A percentile compares a stretch with the other conserved stretches of the same genome.
phyloP scores from a whole-genome alignment of 2,329 filamentous ascomycete genomes.

The Cyphellophora europaea region DNA sequence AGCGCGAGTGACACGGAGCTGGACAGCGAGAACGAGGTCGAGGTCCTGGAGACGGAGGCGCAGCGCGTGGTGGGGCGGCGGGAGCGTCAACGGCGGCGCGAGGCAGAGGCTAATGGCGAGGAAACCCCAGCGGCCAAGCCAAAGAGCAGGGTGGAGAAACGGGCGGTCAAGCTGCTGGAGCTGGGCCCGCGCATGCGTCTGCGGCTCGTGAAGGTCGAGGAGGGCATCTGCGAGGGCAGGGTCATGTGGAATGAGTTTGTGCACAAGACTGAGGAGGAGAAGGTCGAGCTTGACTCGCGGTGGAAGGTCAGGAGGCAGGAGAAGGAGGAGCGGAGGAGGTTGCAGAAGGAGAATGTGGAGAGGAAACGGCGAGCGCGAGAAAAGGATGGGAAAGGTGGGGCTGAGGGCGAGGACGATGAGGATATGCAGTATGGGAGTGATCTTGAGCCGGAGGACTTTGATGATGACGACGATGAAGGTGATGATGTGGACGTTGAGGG shows the following conservation, averaged over 20 bases:
- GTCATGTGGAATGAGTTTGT: slow-evolving; percentile 98
- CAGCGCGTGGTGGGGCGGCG: slow-evolving; percentile 45
- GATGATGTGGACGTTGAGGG: slow-evolving; percentile 11
- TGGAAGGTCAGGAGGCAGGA: slow-evolving; percentile 72
- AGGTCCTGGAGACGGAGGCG: slow-evolving; percentile 54
- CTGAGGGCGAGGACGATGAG: slow-evolving; percentile 37
- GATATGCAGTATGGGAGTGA: slow-evolving; percentile 29
- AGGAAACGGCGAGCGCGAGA: slow-evolving; percentile 62
- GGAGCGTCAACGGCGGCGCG: slow-evolving; percentile 35
- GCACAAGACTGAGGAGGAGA: slow-evolving; percentile 69
- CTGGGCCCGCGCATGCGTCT: slow-evolving; percentile 83
- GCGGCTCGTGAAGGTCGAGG: slow-evolving; percentile 89
- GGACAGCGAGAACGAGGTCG: slow-evolving; percentile 92
- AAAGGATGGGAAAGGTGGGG: slow-evolving; percentile 32
- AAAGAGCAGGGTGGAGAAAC: slow-evolving; percentile 60
- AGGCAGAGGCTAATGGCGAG: slow-evolving; percentile 32
- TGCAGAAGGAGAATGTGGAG: slow-evolving; percentile 86
- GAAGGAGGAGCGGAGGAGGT: slow-evolving; percentile 70
- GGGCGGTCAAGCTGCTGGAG: slow-evolving; percentile 85
- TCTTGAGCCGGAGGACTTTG: slow-evolving; percentile 21
- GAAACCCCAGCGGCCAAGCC: slow-evolving; percentile 25
- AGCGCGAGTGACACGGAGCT: slow-evolving; percentile 87
- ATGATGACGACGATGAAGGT: slow-evolving; percentile 5
- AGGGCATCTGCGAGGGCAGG: slow-evolving; percentile 80
- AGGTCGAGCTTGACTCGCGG: slow-evolving; percentile 66